These are phyloP conservation scores for Colletotrichum sp. DNA, from an alignment of 2,329 filamentous ascomycete genomes.

Conservation along the genomic window DNA sequence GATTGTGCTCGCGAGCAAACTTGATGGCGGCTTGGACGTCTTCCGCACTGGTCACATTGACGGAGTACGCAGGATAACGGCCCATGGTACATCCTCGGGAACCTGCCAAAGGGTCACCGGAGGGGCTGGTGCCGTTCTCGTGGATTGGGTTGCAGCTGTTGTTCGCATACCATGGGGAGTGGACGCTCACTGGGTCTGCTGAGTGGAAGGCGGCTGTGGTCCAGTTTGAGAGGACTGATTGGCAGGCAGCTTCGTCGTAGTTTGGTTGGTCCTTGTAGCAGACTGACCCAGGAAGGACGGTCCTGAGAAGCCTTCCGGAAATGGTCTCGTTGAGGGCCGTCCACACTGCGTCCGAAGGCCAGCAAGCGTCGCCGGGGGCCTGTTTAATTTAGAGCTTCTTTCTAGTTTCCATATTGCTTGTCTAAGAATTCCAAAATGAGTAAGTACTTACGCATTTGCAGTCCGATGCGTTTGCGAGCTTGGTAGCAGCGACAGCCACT, in stretches of 20 bases:
- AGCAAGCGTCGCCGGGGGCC: conserved; percentile 33
- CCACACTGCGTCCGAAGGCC: conserved; percentile 55
- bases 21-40: conserved; percentile 28
- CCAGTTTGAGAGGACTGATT: conserved; percentile 38
- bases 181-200: neutral
- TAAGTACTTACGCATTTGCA: neutral
- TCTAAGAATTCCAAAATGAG: too few species aligned
- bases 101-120: conserved; percentile 28
- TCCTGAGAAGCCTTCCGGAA: conserved; percentile 53
- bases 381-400: rapidly evolving
- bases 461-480: neutral
- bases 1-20: conserved; percentile 40
- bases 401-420: neutral
- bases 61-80: conserved; percentile 25
- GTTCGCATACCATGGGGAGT: conserved; percentile 33
- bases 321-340: conserved; percentile 54
- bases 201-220: conserved; percentile 37
- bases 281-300: conserved; percentile 53
- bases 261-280: conserved; percentile 12
- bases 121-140: conserved; percentile 30
- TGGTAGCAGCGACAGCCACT: neutral
- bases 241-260: conserved; percentile 49
- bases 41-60: conserved; percentile 24
- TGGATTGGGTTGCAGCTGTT: conserved; percentile 39
- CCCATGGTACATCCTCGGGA: conserved; percentile 12